Percentiles rank a stretch among this genome's conserved stretches.
Conservation (phyloP, 805 yeast species). For the Saccharomycopsis fibuligera region DNA sequence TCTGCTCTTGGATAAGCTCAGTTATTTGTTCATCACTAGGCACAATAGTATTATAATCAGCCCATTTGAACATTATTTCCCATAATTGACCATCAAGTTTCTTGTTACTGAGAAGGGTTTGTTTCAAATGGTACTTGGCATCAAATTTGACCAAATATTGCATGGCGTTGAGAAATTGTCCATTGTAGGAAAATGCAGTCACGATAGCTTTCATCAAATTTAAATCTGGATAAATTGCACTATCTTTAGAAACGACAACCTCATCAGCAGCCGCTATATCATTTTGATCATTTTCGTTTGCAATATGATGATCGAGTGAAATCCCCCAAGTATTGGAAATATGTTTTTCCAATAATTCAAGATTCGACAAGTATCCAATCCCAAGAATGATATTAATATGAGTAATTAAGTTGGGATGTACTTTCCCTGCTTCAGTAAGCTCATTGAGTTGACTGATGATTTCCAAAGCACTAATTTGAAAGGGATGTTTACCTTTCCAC, state of each 20-base stretch:
- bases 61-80: slow-evolving; percentile 11
- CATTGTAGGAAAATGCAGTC: slow-evolving; percentile 28
- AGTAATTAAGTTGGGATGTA: slow-evolving; percentile 23
- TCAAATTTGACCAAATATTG: slow-evolving; percentile 24
- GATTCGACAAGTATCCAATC: slow-evolving; percentile 27
- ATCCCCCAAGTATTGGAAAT: slow-evolving; percentile 29
- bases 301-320: no score
- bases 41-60: slow-evolving; percentile 7
- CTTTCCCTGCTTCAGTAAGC: slow-evolving; percentile 15
- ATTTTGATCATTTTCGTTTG: no score
- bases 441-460: slow-evolving; percentile 22
- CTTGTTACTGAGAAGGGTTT: no score
- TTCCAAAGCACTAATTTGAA: slow-evolving; percentile 15
- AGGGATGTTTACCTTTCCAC: slow-evolving; percentile 14
- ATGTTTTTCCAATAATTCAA: slow-evolving; percentile 24
- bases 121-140: not conserved
- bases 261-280: slow-evolving; percentile 4
- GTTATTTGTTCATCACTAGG: slow-evolving; percentile 1
- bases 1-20: no score
- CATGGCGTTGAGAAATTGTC: slow-evolving; percentile 27
- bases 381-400: slow-evolving; percentile 26
- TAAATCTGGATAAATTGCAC: slow-evolving; percentile 26
- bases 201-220: slow-evolving; percentile 26
- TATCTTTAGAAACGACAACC: slow-evolving; percentile 3
- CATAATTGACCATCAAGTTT: not conserved